These are phyloP conservation scores for Emericellopsis cladophorae DNA, from an alignment of 2,329 filamentous ascomycete species.

Conservation along the genomic window DNA sequence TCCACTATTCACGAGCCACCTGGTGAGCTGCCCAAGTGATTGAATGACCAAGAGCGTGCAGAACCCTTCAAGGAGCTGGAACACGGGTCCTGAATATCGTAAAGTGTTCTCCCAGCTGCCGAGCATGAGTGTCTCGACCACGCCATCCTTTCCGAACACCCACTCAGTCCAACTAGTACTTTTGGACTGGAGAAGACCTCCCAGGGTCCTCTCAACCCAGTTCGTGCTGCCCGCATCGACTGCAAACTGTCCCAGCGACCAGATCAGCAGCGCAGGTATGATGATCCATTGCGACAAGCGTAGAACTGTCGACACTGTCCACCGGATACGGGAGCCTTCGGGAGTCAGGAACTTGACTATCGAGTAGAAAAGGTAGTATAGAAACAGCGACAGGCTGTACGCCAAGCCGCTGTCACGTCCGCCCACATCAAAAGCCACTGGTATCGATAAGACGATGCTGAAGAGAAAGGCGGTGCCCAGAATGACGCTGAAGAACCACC, in stretches of 20 bases:
- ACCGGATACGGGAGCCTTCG: constrained; percentile 62
- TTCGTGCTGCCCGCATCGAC: constrained; percentile 67
- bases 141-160: constrained; percentile 75
- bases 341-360: constrained; percentile 69
- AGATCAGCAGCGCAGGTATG: constrained; percentile 78
- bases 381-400: constrained; percentile 79
- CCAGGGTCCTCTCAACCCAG: constrained; percentile 75
- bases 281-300: constrained; percentile 75
- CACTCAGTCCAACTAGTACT: constrained; percentile 64
- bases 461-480: constrained; percentile 78
- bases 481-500: constrained; percentile 65
- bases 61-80: constrained; percentile 91
- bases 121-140: constrained; percentile 69
- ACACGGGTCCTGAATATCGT: constrained; percentile 83
- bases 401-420: constrained; percentile 87
- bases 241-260: constrained; percentile 90
- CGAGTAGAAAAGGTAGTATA: constrained; percentile 86
- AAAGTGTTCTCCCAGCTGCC: constrained; percentile 82
- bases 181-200: constrained; percentile 47
- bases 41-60: constrained; percentile 95
- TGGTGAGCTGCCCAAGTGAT: constrained; percentile 82
- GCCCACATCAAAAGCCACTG: constrained; percentile 94
- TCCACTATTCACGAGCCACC: constrained; percentile 88
- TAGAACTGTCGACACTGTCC: constrained; percentile 55
- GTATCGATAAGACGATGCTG: constrained; percentile 89